Percentiles rank a stretch among this genome's conserved stretches.
Evolutionary conservation across 2,329 filamentous ascomycete species (phyloP).

Genomic region (Colletotrichum sp.): DNA sequence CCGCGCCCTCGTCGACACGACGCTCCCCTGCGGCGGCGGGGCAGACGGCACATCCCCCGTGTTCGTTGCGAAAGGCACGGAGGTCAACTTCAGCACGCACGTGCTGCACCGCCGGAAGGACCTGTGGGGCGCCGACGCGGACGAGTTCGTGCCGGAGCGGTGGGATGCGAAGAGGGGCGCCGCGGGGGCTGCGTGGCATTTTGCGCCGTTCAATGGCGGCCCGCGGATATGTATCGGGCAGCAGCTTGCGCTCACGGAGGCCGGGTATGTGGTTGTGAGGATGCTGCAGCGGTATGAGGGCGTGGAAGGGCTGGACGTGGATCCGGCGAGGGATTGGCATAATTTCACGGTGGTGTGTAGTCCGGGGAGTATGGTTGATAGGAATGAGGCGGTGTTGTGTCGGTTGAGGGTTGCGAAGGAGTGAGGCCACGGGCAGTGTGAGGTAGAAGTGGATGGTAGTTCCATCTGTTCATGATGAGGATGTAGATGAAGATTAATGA

Average conservation of each 20-base stretch:
- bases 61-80: constrained; percentile 28
- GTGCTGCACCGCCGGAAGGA: constrained; percentile 35
- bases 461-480: not conserved
- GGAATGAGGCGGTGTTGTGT: constrained; percentile 6
- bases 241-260: constrained; percentile 33
- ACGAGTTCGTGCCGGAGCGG: constrained; percentile 39
- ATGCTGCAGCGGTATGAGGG: constrained; percentile 26
- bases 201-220: constrained; percentile 39
- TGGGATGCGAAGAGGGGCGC: constrained; percentile 34
- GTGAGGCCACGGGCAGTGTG: not conserved
- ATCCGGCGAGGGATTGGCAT: not conserved
- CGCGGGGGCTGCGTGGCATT: constrained; percentile 32
- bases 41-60: constrained; percentile 33
- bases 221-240: constrained; percentile 40
- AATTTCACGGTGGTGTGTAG: constrained; percentile 8
- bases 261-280: constrained; percentile 26
- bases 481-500: not conserved
- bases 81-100: constrained; percentile 33
- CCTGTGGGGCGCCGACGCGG: constrained; percentile 38
- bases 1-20: constrained; percentile 31
- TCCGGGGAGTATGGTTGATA: constrained; percentile 5
- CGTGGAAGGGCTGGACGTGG: constrained; percentile 11
- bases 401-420: not conserved
- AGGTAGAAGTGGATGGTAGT: not conserved
- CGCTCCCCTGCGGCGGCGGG: constrained; percentile 41